These are phyloP conservation scores for Teratosphaeria pseudoeucalypti DNA, from an alignment of 2,329 filamentous ascomycete species.

Conservation along the genomic window DNA sequence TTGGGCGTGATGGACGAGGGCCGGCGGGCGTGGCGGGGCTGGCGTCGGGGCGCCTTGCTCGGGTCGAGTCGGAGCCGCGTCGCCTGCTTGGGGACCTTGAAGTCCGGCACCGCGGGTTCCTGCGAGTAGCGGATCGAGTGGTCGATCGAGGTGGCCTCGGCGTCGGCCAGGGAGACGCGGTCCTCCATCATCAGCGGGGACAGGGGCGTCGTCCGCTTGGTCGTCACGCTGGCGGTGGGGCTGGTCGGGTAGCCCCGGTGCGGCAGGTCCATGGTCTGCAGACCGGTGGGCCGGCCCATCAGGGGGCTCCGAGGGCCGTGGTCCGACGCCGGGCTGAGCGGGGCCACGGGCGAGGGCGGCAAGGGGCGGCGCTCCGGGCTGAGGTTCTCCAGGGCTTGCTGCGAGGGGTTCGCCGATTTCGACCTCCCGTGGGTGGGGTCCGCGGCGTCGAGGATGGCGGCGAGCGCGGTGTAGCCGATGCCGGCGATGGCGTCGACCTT, in stretches of 20 bases:
- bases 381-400: background rate
- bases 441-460: background rate
- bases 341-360: background rate
- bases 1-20: constrained; percentile 22
- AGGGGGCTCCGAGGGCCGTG: background rate
- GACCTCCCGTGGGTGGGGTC: background rate
- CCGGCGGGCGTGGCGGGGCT: constrained; percentile 13
- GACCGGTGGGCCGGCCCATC: background rate
- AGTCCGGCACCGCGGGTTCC: constrained; percentile 16
- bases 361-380: background rate
- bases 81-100: constrained; percentile 35
- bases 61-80: constrained; percentile 38
- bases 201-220: background rate
- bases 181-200: background rate
- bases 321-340: background rate
- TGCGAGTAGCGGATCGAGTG: background rate
- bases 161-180: background rate
- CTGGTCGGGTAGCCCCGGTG: background rate
- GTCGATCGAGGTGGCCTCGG: background rate
- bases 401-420: background rate
- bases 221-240: background rate
- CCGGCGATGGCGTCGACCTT: background rate
- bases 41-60: constrained; percentile 9
- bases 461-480: background rate
- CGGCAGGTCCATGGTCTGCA: background rate